Base-by-base conservation (phyloP, 176 grass and related monocot species). In the Oryza meyeriana region DNA sequence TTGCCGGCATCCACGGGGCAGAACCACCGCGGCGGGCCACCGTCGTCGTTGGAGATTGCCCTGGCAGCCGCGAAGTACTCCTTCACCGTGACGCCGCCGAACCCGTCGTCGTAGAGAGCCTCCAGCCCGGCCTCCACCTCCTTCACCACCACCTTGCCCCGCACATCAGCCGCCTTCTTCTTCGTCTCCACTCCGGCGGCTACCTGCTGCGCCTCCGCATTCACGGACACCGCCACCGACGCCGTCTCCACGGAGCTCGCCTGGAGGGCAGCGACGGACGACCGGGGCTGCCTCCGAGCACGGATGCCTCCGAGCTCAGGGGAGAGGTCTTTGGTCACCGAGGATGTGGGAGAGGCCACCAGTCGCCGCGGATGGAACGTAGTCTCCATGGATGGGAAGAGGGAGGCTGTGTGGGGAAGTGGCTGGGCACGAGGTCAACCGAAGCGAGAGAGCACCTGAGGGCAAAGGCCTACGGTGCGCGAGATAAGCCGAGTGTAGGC, bases 1-100 rank as follows among this genome's bases (percentile, higher is more conserved):
- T 42, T 55, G 72, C 86, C 87, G 36, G 79, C 91, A 41, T 99
- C 96, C 2, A 88, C 61, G 71, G 96, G 96, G 83, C 64, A 94
- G 85, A 99, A 95, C 96, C 96, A 99, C 44, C 96, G 86, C 16
- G 93, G 96, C 29, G 93, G 92, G 2, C 89, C 96, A 10, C 71
- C 91, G 77, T 92, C 96, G 75, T 94, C 89, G 41, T 35, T 68
- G 50, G 79, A 63, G 48, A 95, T 22, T 32, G 80, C 87, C 87
- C 78, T 91, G 44, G 89, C 85, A 14, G 82, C 93, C n/a, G 76
- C 86, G 69, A 99, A 88, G 85, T 93, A 99, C 72, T 95, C 93
- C 76, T 88, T 95, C 8, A 99, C 89, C 38, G 76, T 95, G 17
- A 65, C 80, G 34, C 71, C 63, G 32, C 96, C 96, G 71, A 93